These are phyloP conservation scores for Tulasnella calospora DNA, from an alignment of 768 basidiomycete species.

Conservation along the genomic window DNA sequence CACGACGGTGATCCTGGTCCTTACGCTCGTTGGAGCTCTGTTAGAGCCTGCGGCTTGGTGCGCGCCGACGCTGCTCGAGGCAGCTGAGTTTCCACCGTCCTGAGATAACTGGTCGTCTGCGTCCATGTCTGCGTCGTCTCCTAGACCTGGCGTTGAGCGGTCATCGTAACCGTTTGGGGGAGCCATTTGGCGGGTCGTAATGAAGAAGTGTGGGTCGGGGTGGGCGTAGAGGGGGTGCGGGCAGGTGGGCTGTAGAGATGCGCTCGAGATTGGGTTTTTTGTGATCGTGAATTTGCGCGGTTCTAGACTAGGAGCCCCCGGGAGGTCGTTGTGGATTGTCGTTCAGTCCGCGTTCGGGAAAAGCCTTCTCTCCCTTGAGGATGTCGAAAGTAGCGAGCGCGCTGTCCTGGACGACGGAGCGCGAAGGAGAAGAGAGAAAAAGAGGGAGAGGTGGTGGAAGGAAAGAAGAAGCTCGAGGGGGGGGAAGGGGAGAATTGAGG, in stretches of 20 bases:
- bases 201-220: background rate
- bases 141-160: background rate
- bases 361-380: background rate
- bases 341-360: no score
- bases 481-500: background rate
- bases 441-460: constrained; percentile 6
- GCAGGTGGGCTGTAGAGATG: background rate
- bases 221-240: background rate
- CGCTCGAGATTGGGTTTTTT: constrained; percentile 3
- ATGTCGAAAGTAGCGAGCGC: background rate
- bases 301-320: constrained; percentile 11
- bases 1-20: constrained; percentile 73
- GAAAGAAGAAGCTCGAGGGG: background rate
- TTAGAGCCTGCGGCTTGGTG: background rate
- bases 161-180: background rate
- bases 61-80: background rate
- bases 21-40: constrained; percentile 36
- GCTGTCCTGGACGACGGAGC: constrained; percentile 1
- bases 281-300: background rate
- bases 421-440: constrained; percentile 2
- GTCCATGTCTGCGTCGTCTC: constrained; percentile 6
- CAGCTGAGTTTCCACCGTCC: background rate
- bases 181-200: background rate
- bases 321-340: background rate
- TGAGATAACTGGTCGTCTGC: constrained; percentile 13